Evolutionary conservation across 116 monocot genomes (phyloP).

Genomic region (Iris pallida): DNA sequence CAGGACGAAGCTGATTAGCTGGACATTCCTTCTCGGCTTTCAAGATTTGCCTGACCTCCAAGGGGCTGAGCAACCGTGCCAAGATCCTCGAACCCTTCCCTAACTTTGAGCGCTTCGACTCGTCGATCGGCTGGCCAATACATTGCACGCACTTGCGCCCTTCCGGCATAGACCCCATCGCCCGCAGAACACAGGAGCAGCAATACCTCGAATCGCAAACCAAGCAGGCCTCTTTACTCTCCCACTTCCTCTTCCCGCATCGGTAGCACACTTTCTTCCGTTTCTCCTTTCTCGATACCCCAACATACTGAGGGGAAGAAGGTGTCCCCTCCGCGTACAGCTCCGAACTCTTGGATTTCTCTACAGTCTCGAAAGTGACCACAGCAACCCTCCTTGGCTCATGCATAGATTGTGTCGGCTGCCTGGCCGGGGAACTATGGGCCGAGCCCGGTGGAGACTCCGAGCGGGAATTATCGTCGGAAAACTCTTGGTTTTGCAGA

Average conservation of each 20-base stretch:
- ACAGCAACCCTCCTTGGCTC: conserved; percentile 50
- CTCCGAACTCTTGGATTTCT: conserved; percentile 31
- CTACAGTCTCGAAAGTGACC: conserved; percentile 48
- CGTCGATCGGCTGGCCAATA: conserved; percentile 76
- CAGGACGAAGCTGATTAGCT: conserved; percentile 81
- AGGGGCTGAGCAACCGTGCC: conserved; percentile 50
- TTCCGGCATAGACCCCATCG: conserved; percentile 99
- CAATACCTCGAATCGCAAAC: conserved; percentile 80
- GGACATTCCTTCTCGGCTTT: conserved; percentile 90
- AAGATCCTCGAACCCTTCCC: conserved; percentile 75
- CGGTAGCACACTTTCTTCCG: conserved; percentile 48
- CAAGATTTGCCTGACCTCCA: conserved; percentile 87
- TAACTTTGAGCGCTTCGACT: conserved; percentile 57
- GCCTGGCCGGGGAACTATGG: conserved; percentile 21
- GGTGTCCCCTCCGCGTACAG: conserved; percentile 16
- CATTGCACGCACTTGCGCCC: conserved; percentile 87
- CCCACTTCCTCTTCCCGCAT: conserved; percentile 92
- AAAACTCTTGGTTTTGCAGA: conserved; percentile 50
- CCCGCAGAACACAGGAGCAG: conserved; percentile 67
- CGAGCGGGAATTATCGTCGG: conserved; percentile 53
- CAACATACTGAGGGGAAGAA: conserved; percentile 50
- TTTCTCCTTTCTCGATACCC: conserved; percentile 50
- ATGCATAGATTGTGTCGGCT: conserved; percentile 6
- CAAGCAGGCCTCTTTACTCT: conserved; percentile 79
- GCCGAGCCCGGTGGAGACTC: conserved; percentile 31